Evolutionary conservation across 1,284 basidiomycete genomes (phyloP).

Genomic region (Coniophora puteana): DNA sequence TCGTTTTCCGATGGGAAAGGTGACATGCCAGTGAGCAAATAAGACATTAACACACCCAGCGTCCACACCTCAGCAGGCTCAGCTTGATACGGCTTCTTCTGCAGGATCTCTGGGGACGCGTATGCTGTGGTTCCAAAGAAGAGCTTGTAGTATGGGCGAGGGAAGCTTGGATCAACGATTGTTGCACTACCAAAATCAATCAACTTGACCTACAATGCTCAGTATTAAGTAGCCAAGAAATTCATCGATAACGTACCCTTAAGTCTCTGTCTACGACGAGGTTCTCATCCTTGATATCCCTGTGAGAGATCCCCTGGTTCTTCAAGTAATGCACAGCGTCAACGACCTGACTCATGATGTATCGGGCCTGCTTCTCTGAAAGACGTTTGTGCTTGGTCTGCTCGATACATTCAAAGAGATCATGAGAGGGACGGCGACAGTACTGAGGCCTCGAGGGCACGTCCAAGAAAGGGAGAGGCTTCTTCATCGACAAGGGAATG

Average conservation of each 20-base stretch:
- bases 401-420: constrained; percentile 93
- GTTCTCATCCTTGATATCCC: constrained; percentile 96
- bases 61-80: constrained; percentile 89
- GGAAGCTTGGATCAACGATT: constrained; percentile 62
- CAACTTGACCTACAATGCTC: constrained; percentile 74
- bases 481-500: constrained; percentile 10
- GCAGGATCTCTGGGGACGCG: constrained; percentile 78
- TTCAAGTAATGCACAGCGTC: constrained; percentile 82
- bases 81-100: constrained; percentile 70
- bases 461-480: constrained; percentile 11
- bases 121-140: constrained; percentile 85
- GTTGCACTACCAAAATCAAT: constrained; percentile 93
- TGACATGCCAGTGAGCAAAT: constrained; percentile 81
- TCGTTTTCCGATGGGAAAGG: constrained; percentile 78
- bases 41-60: constrained; percentile 85
- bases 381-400: constrained; percentile 76
- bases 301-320: constrained; percentile 75
- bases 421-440: constrained; percentile 77
- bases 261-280: constrained; percentile 76
- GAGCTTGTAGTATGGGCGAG: constrained; percentile 66
- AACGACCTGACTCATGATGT: constrained; percentile 85
- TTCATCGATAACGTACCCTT: constrained; percentile 41
- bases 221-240: constrained; percentile 6
- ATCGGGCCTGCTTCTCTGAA: constrained; percentile 74
- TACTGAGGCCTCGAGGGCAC: constrained; percentile 48